Evolutionary conservation across 169 alveolate species (phyloP).

Genomic region (Plasmodium coatneyi): DNA sequence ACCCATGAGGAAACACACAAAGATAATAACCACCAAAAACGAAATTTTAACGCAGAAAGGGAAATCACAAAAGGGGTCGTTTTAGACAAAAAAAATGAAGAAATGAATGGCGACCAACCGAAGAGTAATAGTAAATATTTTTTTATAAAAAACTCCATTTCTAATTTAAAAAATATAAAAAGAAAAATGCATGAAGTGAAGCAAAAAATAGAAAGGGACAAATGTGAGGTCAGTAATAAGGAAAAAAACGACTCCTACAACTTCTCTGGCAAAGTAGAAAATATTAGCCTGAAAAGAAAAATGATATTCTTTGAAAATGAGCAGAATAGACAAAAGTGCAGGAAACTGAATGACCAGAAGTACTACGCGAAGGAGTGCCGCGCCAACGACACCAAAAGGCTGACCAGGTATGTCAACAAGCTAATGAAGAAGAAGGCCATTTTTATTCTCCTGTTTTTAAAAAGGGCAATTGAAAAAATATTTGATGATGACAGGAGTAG

Average conservation of each 20-base stretch:
- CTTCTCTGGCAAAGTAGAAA: neutral
- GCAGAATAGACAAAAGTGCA: constrained; percentile 52
- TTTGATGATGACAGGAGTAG: constrained; percentile 48
- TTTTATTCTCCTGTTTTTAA: constrained; percentile 25
- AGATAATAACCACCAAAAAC: neutral
- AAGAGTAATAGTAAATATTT: constrained; percentile 34
- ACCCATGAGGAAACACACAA: neutral
- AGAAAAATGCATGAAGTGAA: neutral
- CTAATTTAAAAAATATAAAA: constrained; percentile 50
- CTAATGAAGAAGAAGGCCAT: constrained; percentile 68
- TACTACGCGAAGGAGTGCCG: neutral
- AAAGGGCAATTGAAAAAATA: constrained; percentile 59
- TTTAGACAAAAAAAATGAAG: neutral
- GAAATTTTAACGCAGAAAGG: neutral
- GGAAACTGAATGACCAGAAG: constrained; percentile 46
- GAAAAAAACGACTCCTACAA: neutral
- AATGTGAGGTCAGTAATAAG: neutral
- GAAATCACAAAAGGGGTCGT: neutral
- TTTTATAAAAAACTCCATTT: constrained; percentile 57
- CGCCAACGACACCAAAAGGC: constrained; percentile 17
- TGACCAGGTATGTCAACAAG: constrained; percentile 62
- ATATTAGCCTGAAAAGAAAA: constrained; percentile 34
- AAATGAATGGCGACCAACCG: neutral
- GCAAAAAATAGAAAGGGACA: neutral
- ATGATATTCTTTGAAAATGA: constrained; percentile 52